Conservation (phyloP, 2,329 filamentous ascomycete genomes). For the Pestalotiopsis sp. region DNA sequence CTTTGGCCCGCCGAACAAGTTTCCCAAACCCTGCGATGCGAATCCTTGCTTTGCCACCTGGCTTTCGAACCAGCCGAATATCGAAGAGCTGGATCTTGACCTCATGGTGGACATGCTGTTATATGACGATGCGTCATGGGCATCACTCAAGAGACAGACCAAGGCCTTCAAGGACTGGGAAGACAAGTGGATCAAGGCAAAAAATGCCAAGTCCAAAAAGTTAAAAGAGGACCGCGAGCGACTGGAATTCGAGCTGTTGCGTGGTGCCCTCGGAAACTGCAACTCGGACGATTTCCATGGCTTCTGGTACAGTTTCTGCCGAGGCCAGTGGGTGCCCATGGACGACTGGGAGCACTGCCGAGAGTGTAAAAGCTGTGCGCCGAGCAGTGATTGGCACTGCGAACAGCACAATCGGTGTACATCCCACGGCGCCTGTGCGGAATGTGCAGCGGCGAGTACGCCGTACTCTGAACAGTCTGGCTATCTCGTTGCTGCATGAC, state of each 20-base stretch:
- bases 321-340: conserved; percentile 28
- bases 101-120: conserved; percentile 35
- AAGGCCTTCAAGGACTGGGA: conserved; percentile 32
- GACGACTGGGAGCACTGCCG: conserved; percentile 31
- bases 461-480: conserved; percentile 21
- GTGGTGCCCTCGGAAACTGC: conserved; percentile 30
- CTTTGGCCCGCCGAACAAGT: conserved; percentile 28
- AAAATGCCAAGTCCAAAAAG: conserved; percentile 30
- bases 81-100: conserved; percentile 33
- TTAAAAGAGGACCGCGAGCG: conserved; percentile 29
- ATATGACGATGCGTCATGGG: conserved; percentile 33
- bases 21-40: conserved; percentile 30
- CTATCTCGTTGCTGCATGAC: conserved; percentile 10
- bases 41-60: conserved; percentile 34
- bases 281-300: conserved; percentile 31
- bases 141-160: conserved; percentile 25
- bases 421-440: conserved; percentile 27
- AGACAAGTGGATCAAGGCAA: conserved; percentile 29
- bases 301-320: conserved; percentile 33
- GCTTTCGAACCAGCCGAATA: conserved; percentile 33
- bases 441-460: conserved; percentile 22
- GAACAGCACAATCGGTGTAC: conserved; percentile 32
- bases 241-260: conserved; percentile 33
- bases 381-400: conserved; percentile 32
- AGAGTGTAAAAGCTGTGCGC: conserved; percentile 29